Percentiles rank a stretch among this genome's conserved stretches.
phyloP scores from a whole-genome alignment of 257 asterid genomes.

The Prunella vulgaris region DNA sequence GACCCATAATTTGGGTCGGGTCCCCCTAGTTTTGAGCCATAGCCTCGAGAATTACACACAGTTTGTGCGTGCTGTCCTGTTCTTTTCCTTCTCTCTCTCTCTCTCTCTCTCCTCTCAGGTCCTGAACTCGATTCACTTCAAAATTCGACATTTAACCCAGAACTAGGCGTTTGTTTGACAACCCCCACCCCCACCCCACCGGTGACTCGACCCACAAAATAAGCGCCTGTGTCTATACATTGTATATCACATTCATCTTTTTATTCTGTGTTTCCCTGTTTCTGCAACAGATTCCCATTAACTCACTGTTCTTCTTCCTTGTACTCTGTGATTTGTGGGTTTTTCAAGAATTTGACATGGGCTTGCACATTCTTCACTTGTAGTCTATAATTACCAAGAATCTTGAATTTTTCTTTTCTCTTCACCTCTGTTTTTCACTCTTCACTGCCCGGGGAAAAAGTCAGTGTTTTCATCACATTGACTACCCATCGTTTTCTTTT shows the following conservation, averaged over 20 bases:
- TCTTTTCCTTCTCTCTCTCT: neutral
- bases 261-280: constrained; percentile 30
- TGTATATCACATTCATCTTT: constrained; percentile 18
- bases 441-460: neutral
- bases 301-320: neutral
- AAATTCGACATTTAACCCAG: too few species aligned
- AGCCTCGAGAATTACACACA: constrained; percentile 16
- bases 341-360: neutral
- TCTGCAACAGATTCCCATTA: constrained; percentile 18
- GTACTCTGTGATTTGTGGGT: neutral
- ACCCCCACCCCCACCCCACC: neutral
- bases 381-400: neutral
- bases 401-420: neutral
- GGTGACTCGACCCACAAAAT: constrained; percentile 11
- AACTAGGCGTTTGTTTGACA: neutral
- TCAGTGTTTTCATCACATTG: neutral
- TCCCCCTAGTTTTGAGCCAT: constrained; percentile 34
- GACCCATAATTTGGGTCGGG: constrained; percentile 35
- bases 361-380: neutral
- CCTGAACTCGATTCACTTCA: too few species aligned
- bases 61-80: neutral
- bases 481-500: neutral
- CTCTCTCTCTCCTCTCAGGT: too few species aligned
- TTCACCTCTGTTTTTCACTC: neutral
- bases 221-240: constrained; percentile 19